These are phyloP conservation scores for Syzygium aromaticum DNA, from an alignment of 345 rosid genomes.

Conservation along the genomic window DNA sequence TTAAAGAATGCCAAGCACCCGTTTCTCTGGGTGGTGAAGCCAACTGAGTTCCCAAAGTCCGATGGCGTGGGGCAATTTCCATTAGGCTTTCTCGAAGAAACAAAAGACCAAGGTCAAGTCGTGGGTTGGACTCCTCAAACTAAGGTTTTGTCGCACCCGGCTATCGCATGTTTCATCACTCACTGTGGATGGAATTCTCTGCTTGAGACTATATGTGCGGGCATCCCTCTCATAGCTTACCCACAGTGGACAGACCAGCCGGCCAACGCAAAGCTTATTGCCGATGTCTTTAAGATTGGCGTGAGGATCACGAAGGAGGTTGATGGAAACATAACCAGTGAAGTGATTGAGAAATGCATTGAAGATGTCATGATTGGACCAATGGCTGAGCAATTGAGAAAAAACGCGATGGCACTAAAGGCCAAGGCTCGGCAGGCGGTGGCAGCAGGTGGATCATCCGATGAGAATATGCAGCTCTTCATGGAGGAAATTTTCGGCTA, in stretches of 20 bases:
- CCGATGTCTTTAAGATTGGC: slow-evolving; percentile 32
- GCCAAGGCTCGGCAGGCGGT: slow-evolving; percentile 51
- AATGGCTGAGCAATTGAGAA: slow-evolving; percentile 36
- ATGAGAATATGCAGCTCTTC: slow-evolving; percentile 40
- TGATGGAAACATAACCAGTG: slow-evolving; percentile 10
- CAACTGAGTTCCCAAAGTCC: background rate
- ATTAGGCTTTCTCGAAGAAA: slow-evolving; percentile 17
- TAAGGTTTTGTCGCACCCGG: slow-evolving; percentile 25
- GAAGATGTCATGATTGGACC: slow-evolving; percentile 25
- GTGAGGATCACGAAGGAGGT: slow-evolving; percentile 14
- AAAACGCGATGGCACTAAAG: slow-evolving; percentile 50
- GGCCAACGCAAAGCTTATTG: slow-evolving; percentile 33
- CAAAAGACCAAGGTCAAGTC: slow-evolving; percentile 22
- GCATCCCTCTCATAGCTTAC: slow-evolving; percentile 34
- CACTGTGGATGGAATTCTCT: slow-evolving; percentile 56
- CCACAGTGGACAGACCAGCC: slow-evolving; percentile 53
- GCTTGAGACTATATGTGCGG: slow-evolving; percentile 22
- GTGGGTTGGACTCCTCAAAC: slow-evolving; percentile 44
- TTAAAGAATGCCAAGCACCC: slow-evolving; percentile 13
- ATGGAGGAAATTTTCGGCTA: slow-evolving; percentile 32
- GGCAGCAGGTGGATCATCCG: slow-evolving; percentile 64
- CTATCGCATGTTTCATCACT: slow-evolving; percentile 32
- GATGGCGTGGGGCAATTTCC: slow-evolving; percentile 20
- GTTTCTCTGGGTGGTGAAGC: slow-evolving; percentile 41
- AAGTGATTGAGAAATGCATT: slow-evolving; percentile 25